Evolutionary conservation across 2,329 filamentous ascomycete genomes (phyloP).

Genomic region (Aspergillus awamori): DNA sequence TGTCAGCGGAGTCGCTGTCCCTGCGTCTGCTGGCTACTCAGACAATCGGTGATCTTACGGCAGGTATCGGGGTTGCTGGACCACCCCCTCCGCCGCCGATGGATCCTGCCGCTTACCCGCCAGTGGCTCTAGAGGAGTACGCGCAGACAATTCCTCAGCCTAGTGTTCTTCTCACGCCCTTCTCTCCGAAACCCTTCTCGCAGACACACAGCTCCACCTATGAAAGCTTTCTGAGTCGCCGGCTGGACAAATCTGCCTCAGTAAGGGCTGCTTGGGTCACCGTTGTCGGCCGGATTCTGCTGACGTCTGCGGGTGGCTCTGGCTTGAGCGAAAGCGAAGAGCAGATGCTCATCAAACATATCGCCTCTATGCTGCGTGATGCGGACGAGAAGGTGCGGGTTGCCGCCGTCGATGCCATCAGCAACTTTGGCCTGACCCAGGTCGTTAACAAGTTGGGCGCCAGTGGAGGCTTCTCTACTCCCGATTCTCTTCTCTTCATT

Average conservation of each 20-base stretch:
- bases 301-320: conserved; percentile 88
- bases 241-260: conserved; percentile 79
- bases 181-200: conserved; percentile 86
- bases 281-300: conserved; percentile 79
- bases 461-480: conserved; percentile 72
- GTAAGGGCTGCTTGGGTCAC: conserved; percentile 87
- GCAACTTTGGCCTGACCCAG: conserved; percentile 76
- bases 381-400: conserved; percentile 88
- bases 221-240: conserved; percentile 79
- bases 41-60: conserved; percentile 91
- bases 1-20: conserved; percentile 85
- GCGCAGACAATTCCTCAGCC: conserved; percentile 55
- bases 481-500: conserved; percentile 76
- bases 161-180: conserved; percentile 75
- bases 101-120: conserved; percentile 84
- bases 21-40: conserved; percentile 87
- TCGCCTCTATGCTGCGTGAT: conserved; percentile 82
- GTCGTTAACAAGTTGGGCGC: conserved; percentile 80
- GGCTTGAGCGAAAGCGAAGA: conserved; percentile 85
- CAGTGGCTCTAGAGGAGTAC: conserved; percentile 51
- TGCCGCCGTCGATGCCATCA: conserved; percentile 83
- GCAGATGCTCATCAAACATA: conserved; percentile 68
- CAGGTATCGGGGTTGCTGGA: conserved; percentile 89
- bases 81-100: conserved; percentile 72
- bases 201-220: conserved; percentile 79